A percentile compares a stretch with the other conserved stretches of the same genome.
Conservation (phyloP, 2,329 filamentous ascomycete genomes). For the Aspergillus hortae region DNA sequence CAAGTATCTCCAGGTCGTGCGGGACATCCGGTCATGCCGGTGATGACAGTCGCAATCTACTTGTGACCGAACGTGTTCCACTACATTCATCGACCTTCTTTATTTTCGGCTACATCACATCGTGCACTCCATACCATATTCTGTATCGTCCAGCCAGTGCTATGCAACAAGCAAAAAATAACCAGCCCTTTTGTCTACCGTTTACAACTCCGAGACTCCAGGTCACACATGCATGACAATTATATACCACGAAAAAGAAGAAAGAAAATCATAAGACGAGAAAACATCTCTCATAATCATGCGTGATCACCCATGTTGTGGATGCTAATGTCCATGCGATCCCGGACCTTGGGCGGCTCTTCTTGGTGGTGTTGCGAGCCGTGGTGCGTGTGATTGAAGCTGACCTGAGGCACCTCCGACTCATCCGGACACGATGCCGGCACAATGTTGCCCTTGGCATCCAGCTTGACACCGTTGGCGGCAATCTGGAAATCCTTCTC, state of each 20-base stretch:
- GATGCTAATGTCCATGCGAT: conserved; percentile 59
- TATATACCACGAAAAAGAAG: conserved; percentile 1
- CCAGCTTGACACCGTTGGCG: conserved; percentile 58
- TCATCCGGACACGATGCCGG: conserved; percentile 37
- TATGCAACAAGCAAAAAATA: conserved; percentile 14
- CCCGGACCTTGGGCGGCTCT: conserved; percentile 41
- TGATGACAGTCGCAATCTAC: no score
- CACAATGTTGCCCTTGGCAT: conserved; percentile 55
- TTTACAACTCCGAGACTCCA: conserved; percentile 20
- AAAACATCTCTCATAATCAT: conserved; percentile 20
- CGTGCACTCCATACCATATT: no score
- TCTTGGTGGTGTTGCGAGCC: conserved; percentile 22
- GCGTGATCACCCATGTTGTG: conserved; percentile 54
- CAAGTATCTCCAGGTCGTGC: no score
- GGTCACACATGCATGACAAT: conserved; percentile 6
- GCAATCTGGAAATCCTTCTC: conserved; percentile 61
- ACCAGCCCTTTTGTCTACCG: conserved; percentile 16
- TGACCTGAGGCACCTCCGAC: conserved; percentile 22
- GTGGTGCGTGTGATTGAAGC: conserved; percentile 14
- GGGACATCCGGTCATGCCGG: no score
- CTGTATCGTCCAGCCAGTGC: conserved; percentile 2
- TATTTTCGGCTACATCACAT: not conserved
- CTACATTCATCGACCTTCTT: no score
- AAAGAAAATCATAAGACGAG: not conserved
- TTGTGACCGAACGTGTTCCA: no score